Evolutionary conservation across 2,329 filamentous ascomycete genomes (phyloP).

Genomic region (Alternaria sp.): DNA sequence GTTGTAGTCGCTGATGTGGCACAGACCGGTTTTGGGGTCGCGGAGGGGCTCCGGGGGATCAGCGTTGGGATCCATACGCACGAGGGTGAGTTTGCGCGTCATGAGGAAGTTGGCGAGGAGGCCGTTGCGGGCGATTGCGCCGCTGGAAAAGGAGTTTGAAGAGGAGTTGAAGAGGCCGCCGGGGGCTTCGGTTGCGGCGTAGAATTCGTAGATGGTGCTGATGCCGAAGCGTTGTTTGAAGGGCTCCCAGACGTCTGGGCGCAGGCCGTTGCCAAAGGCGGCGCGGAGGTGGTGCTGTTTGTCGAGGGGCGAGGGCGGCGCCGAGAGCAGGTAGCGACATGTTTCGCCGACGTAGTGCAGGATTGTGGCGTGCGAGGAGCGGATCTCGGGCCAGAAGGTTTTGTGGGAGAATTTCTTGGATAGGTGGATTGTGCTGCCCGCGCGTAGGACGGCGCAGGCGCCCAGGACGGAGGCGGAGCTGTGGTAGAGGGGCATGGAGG

Average conservation of each 20-base stretch:
- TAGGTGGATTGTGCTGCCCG: slow-evolving; percentile 38
- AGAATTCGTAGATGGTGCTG: slow-evolving; percentile 47
- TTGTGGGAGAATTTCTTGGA: slow-evolving; percentile 44
- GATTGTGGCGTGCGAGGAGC: slow-evolving; percentile 43
- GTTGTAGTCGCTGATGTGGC: slow-evolving; percentile 64
- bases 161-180: slow-evolving; percentile 61
- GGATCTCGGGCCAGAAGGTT: slow-evolving; percentile 49
- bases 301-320: slow-evolving; percentile 39
- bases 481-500: slow-evolving; percentile 50
- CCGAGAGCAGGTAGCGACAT: slow-evolving; percentile 47
- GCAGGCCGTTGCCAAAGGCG: slow-evolving; percentile 50
- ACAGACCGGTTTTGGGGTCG: slow-evolving; percentile 70
- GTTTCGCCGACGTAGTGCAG: slow-evolving; percentile 51
- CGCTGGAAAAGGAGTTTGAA: slow-evolving; percentile 63
- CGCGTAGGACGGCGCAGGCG: slow-evolving; percentile 33
- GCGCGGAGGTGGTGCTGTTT: slow-evolving; percentile 39
- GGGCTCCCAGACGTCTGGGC: slow-evolving; percentile 50
- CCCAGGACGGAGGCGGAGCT: slow-evolving; percentile 39
- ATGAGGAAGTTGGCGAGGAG: slow-evolving; percentile 60
- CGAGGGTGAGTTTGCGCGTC: slow-evolving; percentile 63
- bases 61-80: slow-evolving; percentile 70
- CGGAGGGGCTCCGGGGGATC: slow-evolving; percentile 65
- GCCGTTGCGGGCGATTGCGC: slow-evolving; percentile 75
- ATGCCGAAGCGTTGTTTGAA: slow-evolving; percentile 52
- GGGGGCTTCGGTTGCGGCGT: slow-evolving; percentile 59